A percentile compares a stretch with the other conserved stretches of the same genome.
Conservation (phyloP, 495 filamentous ascomycete genomes). For the Penicillium chermesinum region DNA sequence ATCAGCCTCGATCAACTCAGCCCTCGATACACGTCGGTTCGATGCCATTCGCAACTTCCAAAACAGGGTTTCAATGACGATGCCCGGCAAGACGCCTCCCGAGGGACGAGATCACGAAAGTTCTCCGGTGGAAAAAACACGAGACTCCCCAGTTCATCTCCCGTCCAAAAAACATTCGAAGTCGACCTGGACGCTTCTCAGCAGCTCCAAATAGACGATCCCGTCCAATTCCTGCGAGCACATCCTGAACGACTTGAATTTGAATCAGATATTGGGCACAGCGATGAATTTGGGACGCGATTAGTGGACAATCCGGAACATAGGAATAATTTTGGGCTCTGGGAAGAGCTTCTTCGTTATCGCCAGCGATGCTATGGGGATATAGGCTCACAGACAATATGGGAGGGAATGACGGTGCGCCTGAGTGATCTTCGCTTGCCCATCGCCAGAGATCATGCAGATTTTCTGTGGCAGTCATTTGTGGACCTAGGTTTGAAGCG, state of each 20-base stretch:
- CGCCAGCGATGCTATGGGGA: constrained; percentile 56
- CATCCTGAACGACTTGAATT: constrained; percentile 36
- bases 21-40: constrained; percentile 23
- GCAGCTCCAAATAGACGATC: background rate
- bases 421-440: constrained; percentile 42
- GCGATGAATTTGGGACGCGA: constrained; percentile 29
- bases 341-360: constrained; percentile 60
- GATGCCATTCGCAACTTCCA: constrained; percentile 23
- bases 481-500: constrained; percentile 44
- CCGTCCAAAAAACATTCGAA: constrained; percentile 17
- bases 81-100: background rate
- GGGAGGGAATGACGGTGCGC: constrained; percentile 51
- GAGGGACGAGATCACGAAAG: background rate
- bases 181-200: background rate
- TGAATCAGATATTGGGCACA: constrained; percentile 50
- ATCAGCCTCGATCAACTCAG: constrained; percentile 37
- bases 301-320: constrained; percentile 52
- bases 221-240: constrained; percentile 15
- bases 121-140: constrained; percentile 1
- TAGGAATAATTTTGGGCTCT: constrained; percentile 52
- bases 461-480: constrained; percentile 54
- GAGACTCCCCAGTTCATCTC: constrained; percentile 25
- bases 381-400: constrained; percentile 56
- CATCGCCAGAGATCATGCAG: constrained; percentile 40
- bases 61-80: background rate